Percentiles rank a stretch among this genome's conserved stretches.
Evolutionary conservation across 148 eudicot genomes (phyloP).

Genomic region (Camellia lanceoleosa): DNA sequence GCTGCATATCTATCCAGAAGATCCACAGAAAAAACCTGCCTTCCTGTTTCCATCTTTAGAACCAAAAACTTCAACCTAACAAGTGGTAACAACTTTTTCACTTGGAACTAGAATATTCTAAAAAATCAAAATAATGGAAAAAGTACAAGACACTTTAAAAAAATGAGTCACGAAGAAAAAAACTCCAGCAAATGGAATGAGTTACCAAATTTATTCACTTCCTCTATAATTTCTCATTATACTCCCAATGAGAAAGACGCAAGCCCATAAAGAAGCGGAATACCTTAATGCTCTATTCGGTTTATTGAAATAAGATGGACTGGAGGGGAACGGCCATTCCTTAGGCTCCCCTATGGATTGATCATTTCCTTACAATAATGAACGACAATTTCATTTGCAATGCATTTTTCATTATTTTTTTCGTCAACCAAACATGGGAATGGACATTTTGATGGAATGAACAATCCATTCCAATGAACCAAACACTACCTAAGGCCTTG

Average conservation of each 20-base stretch:
- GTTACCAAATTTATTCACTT: background rate
- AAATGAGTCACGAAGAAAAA: background rate
- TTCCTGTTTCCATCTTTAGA: constrained; percentile 48
- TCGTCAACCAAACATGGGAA: too few species aligned
- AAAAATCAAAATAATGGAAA: background rate
- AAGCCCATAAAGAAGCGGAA: background rate
- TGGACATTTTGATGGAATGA: too few species aligned
- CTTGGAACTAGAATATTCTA: background rate
- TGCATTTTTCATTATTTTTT: too few species aligned
- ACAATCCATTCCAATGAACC: too few species aligned
- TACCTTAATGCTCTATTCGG: background rate
- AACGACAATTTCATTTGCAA: too few species aligned
- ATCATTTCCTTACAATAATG: too few species aligned
- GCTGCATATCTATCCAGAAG: constrained; percentile 83
- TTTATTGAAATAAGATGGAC: too few species aligned
- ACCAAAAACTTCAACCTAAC: constrained; percentile 14
- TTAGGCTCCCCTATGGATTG: too few species aligned
- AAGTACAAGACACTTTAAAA: background rate
- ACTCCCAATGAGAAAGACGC: background rate
- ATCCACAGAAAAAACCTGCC: constrained; percentile 80
- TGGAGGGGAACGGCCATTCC: too few species aligned
- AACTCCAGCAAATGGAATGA: background rate
- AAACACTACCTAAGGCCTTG: too few species aligned
- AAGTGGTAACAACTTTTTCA: background rate
- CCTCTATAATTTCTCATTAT: background rate